Conservation (phyloP, 331 rosid species). For the Erythrophleum ivorense region DNA sequence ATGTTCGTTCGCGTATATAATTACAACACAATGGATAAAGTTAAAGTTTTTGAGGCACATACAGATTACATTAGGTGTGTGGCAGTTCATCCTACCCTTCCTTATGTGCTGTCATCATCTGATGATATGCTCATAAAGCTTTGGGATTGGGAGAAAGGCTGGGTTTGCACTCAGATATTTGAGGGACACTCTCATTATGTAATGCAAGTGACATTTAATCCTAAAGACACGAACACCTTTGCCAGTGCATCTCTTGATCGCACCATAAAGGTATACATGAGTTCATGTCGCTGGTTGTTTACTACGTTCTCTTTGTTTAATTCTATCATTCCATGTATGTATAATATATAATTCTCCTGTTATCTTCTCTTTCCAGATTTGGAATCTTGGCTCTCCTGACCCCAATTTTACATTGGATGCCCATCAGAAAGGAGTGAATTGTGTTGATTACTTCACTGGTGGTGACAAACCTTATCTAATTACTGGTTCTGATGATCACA, state of each 20-base stretch:
- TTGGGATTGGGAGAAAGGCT: constrained; percentile 97
- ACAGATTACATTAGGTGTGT: constrained; percentile 89
- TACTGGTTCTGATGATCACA: constrained; percentile 98
- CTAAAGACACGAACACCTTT: constrained; percentile 98
- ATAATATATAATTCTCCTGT: constrained; percentile 31
- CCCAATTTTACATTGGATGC: constrained; percentile 99
- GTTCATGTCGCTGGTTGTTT: constrained; percentile 32
- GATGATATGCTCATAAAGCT: constrained; percentile 95
- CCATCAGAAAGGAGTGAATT: constrained; percentile 97
- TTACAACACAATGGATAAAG: constrained; percentile 85
- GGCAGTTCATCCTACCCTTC: constrained; percentile 94
- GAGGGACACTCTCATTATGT: constrained; percentile 99
- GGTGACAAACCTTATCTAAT: constrained; percentile 98
- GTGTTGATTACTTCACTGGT: constrained; percentile 98
- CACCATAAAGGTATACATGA: constrained; percentile 80
- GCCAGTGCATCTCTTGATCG: constrained; percentile 99
- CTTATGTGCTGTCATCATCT: constrained; percentile 78
- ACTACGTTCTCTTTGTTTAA: not conserved
- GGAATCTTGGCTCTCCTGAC: constrained; percentile 99
- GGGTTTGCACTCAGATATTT: constrained; percentile 96
- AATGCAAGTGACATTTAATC: constrained; percentile 99
- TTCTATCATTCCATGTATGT: constrained; percentile 1
- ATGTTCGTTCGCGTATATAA: constrained; percentile 82
- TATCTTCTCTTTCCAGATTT: constrained; percentile 64
- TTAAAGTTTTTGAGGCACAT: constrained; percentile 91